Base-by-base conservation (phyloP, 257 asterid genomes). In the Nicotiana tomentosiformis region DNA sequence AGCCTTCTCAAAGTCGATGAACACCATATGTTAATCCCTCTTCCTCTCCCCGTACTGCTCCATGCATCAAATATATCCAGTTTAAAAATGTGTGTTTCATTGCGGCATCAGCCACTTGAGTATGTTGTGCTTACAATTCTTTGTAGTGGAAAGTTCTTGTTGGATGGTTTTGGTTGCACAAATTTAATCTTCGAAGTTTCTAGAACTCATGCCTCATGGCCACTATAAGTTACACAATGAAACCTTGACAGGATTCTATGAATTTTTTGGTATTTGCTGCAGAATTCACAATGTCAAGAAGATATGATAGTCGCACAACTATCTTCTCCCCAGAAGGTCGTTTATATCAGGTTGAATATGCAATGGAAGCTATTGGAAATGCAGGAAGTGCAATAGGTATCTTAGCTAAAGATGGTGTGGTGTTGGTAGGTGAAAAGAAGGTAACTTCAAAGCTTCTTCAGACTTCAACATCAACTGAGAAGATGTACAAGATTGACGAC, bases 261-360 rank as follows among this genome's bases (percentile, higher is more conserved):
- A 78, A n/a, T 12, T 58, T 60, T 9, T 58, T 33, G 58, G 18
- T 39, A 30, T 33, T 53, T 53, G 51, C 18, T 55, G 62, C 62
- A 82, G 84, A 82, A 26, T 9, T 66, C 23, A 82, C 43, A 26
- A 82, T 82, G 85, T 82, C 82, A 68, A 79, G 82, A 56, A 74
- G 85, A 39, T 82, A 82, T 60, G 77, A 74, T 53, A 82, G 82
- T 5, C 82, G 82, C 55, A 82, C 85, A 23, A 82, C 85, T 20
- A 82, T 82, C 53, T 82, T 82, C 77, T 82, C 85, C 72, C 85
- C 85, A 29, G 85, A 82, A 82, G 85, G 85, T 61, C 85, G 77
- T 74, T 43, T 82, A 29, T 74, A 72, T 57, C 85, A 82, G 77
- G 85, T 82, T 60, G 85, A 82, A 72, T 82, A 60, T 74, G 85